Conservation (phyloP, 1,284 basidiomycete species). For the Irpex sp. region DNA sequence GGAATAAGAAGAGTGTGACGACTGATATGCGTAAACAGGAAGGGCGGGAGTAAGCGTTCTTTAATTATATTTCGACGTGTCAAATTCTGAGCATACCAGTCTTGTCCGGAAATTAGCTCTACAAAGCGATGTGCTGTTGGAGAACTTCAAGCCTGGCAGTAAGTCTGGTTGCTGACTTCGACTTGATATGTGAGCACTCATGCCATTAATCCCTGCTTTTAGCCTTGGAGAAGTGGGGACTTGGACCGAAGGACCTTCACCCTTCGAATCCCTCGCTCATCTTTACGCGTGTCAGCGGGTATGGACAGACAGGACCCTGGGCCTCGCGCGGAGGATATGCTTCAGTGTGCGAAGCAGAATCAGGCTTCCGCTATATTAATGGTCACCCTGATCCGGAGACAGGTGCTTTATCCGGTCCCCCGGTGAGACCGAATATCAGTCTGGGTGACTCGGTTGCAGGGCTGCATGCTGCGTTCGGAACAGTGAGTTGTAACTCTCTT, state of each 20-base stretch:
- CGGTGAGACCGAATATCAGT: conserved; percentile 67
- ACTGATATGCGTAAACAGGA: conserved; percentile 59
- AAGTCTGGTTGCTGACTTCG: conserved; percentile 20
- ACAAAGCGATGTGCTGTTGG: conserved; percentile 60
- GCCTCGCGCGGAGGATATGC: conserved; percentile 64
- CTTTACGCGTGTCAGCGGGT: conserved; percentile 70
- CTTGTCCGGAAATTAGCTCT: conserved; percentile 59
- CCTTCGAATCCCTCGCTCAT: conserved; percentile 60
- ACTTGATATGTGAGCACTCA: neutral
- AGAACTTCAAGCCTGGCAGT: conserved; percentile 76
- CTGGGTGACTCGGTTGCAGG: conserved; percentile 69
- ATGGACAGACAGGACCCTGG: conserved; percentile 73
- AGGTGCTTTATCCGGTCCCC: conserved; percentile 52
- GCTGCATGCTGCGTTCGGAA: conserved; percentile 69
- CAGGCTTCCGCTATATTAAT: conserved; percentile 70
- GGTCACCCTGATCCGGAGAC: conserved; percentile 54
- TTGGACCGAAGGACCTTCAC: conserved; percentile 55
- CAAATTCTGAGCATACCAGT: conserved; percentile 28
- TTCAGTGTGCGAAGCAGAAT: conserved; percentile 71
- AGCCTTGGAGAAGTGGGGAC: conserved; percentile 68
- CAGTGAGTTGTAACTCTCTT: conserved; percentile 33
- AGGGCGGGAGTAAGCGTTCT: conserved; percentile 50
- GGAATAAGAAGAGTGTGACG: conserved; percentile 71
- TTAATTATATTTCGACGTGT: neutral
- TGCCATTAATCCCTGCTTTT: neutral